These are phyloP conservation scores for Cupressus sempervirens DNA, from an alignment of 75 land plant species.

Conservation along the genomic window DNA sequence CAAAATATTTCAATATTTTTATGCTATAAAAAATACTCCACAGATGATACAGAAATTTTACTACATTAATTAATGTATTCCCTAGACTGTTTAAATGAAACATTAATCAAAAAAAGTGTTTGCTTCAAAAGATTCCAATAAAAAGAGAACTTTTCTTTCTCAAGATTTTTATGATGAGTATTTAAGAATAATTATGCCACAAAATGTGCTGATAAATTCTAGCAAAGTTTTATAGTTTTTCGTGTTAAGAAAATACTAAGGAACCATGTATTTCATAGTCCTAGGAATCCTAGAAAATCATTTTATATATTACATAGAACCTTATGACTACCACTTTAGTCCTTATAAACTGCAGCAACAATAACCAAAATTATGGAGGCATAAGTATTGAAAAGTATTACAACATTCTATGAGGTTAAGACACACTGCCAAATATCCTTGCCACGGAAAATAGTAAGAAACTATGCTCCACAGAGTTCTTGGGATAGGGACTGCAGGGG, in stretches of 20 bases:
- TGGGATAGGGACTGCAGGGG: neutral
- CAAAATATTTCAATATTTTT: neutral
- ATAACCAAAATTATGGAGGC: neutral
- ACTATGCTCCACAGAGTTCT: neutral
- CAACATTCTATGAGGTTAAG: neutral
- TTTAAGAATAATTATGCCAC: neutral
- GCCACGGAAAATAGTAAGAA: neutral
- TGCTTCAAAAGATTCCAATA: neutral
- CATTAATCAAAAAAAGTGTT: neutral
- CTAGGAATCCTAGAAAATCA: too few species aligned
- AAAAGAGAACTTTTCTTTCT: neutral
- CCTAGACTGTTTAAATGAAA: neutral
- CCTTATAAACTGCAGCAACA: neutral
- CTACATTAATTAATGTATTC: neutral
- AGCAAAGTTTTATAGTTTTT: neutral
- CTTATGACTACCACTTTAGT: neutral
- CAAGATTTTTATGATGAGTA: neutral
- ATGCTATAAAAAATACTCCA: neutral
- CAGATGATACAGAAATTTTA: neutral
- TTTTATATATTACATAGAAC: neutral
- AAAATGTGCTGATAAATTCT: neutral
- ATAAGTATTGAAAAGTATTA: too few species aligned
- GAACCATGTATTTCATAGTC: neutral
- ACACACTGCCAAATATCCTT: neutral
- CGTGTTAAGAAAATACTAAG: neutral